phyloP scores from a whole-genome alignment of 1,139 yeast genomes.

The Sugiyamaella sp. region DNA sequence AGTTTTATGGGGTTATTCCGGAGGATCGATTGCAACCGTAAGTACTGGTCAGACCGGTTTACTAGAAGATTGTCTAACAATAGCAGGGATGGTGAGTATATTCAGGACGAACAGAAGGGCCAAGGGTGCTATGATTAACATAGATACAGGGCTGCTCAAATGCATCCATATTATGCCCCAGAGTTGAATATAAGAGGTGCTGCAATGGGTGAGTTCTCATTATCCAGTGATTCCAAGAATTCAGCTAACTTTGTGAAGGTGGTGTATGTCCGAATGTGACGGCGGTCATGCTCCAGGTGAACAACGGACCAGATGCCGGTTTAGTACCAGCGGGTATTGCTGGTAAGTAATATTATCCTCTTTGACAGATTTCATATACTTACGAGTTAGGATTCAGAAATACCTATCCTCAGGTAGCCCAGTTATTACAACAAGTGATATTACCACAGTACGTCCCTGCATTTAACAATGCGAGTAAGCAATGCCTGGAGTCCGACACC shows the following conservation, averaged over 20 bases:
- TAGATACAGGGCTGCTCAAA: slow-evolving; percentile 34
- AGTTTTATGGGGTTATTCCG: slow-evolving; percentile 40
- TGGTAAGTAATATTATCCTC: background rate
- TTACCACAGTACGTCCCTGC: slow-evolving; percentile 21
- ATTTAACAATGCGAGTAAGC: slow-evolving; percentile 24
- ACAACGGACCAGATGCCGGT: slow-evolving; percentile 32
- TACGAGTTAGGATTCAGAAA: slow-evolving; percentile 33
- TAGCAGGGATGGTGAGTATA: slow-evolving; percentile 6
- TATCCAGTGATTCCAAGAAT: background rate
- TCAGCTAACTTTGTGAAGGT: background rate
- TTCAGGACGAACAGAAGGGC: background rate
- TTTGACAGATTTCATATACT: background rate
- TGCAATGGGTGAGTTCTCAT: slow-evolving; percentile 31
- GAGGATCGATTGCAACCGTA: slow-evolving; percentile 39
- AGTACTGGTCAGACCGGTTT: slow-evolving; percentile 23
- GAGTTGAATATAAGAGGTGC: slow-evolving; percentile 31
- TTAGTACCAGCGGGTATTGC: slow-evolving; percentile 34
- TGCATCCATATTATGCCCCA: slow-evolving; percentile 37
- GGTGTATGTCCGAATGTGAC: slow-evolving; percentile 24
- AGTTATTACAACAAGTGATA: slow-evolving; percentile 17
- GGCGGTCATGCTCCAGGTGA: slow-evolving; percentile 27
- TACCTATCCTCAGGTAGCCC: slow-evolving; percentile 36
- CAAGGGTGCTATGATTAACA: background rate
- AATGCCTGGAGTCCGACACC: slow-evolving; percentile 29
- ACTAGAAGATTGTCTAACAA: background rate